Percentiles rank a stretch among this genome's conserved stretches.
These are phyloP conservation scores for Xylaria sp. DNA, from an alignment of 2,329 filamentous ascomycete species.

Conservation along the genomic window DNA sequence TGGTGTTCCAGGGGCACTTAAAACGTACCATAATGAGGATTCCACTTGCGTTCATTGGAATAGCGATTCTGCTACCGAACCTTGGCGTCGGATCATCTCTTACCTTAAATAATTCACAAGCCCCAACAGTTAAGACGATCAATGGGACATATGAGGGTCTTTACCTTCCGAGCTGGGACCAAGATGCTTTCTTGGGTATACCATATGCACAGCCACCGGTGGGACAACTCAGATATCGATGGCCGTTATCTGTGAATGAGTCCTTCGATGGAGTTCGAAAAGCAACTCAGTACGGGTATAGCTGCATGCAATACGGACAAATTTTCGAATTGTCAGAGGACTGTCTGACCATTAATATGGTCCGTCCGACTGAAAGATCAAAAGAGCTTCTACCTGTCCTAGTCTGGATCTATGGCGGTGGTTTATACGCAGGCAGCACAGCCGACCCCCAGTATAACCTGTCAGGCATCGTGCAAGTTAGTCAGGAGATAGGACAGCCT, in stretches of 20 bases:
- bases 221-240: constrained; percentile 51
- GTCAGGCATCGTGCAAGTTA: constrained; percentile 67
- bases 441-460: constrained; percentile 70
- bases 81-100: neutral
- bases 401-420: constrained; percentile 70
- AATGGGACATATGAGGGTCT: constrained; percentile 52
- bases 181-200: constrained; percentile 55
- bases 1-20: neutral
- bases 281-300: constrained; percentile 56
- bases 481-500: constrained; percentile 61
- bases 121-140: constrained; percentile 40
- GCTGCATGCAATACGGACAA: constrained; percentile 58
- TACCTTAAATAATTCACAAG: neutral
- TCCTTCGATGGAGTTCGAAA: constrained; percentile 53
- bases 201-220: constrained; percentile 54
- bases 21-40: constrained; percentile 15
- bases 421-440: constrained; percentile 61
- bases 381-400: constrained; percentile 53
- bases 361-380: constrained; percentile 52
- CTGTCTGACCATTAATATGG: constrained; percentile 57
- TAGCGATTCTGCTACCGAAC: constrained; percentile 6
- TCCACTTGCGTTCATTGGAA: neutral
- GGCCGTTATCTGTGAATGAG: constrained; percentile 52
- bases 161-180: constrained; percentile 50
- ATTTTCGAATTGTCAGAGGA: constrained; percentile 59